phyloP scores from a whole-genome alignment of 208 protist species.

The Acanthamoeba healyi region DNA sequence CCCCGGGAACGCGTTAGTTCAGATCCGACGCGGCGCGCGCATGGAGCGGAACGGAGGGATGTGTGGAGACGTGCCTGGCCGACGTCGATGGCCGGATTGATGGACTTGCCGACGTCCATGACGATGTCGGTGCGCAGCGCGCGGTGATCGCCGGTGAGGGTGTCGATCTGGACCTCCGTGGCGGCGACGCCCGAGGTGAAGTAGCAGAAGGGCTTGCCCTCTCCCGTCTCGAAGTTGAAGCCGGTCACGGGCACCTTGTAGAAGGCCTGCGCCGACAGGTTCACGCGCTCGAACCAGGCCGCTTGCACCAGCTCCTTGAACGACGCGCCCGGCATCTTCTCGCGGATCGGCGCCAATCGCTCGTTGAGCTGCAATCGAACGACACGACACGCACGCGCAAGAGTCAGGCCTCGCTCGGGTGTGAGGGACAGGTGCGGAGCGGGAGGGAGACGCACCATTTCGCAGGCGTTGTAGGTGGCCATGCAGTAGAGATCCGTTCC shows the following conservation, averaged over 20 bases:
- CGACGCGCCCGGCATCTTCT: not conserved
- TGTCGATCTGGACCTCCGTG: constrained; percentile 89
- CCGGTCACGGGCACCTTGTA: constrained; percentile 80
- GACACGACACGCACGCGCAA: not conserved
- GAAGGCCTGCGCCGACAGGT: constrained; percentile 89
- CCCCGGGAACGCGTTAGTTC: no score
- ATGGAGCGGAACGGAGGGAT: not conserved
- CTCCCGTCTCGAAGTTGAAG: constrained; percentile 80
- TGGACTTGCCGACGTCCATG: constrained; percentile 84
- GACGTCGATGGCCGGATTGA: constrained; percentile 90
- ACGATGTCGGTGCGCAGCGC: constrained; percentile 84
- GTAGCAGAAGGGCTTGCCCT: constrained; percentile 88
- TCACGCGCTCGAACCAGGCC: constrained; percentile 86
- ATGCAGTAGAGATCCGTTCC: constrained; percentile 92
- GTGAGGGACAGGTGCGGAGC: not conserved
- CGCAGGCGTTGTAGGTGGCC: constrained; percentile 90
- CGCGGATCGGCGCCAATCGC: constrained; percentile 37
- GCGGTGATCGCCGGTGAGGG: constrained; percentile 87
- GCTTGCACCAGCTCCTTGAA: constrained; percentile 61
- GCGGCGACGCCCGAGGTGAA: constrained; percentile 87
- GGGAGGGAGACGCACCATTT: constrained; percentile 62
- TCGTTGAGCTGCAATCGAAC: constrained; percentile 71
- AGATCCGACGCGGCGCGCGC: no score
- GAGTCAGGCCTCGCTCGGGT: not conserved
- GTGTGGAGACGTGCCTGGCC: constrained; percentile 80